phyloP scores from a whole-genome alignment of 441 rosid species.

The Hura crepitans region DNA sequence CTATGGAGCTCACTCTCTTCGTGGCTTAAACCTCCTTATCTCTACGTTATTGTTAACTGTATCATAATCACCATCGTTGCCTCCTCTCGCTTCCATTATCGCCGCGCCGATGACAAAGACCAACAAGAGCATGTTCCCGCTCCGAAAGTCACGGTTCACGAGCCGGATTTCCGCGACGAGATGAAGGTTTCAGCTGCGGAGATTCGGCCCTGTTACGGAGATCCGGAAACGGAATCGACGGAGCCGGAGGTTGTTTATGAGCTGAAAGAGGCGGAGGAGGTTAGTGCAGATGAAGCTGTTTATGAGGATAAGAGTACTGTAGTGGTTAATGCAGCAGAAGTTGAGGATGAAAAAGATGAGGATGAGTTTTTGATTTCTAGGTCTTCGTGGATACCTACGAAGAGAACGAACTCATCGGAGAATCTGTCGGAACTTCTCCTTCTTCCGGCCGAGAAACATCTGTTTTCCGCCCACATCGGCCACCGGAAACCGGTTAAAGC shows the following conservation, averaged over 20 bases:
- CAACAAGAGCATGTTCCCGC: conserved; percentile 13
- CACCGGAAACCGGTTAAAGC: conserved; percentile 52
- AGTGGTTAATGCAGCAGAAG: conserved; percentile 16
- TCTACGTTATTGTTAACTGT: conserved; percentile 55
- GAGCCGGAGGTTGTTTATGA: conserved; percentile 12
- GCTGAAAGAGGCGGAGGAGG: conserved; percentile 9
- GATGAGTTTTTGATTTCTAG: conserved; percentile 35
- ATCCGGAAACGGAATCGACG: conserved; percentile 10
- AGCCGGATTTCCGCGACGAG: conserved; percentile 21
- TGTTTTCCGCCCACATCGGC: conserved; percentile 48
- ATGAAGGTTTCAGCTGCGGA: conserved; percentile 14
- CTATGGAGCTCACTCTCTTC: conserved; percentile 44
- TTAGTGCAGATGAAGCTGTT: not conserved
- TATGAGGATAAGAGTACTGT: conserved; percentile 37
- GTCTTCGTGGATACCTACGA: conserved; percentile 35
- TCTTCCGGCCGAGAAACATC: conserved; percentile 45
- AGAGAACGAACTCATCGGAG: conserved; percentile 33
- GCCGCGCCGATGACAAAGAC: conserved; percentile 14
- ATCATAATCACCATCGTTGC: conserved; percentile 67
- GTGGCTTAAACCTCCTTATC: conserved; percentile 72
- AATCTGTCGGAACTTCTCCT: conserved; percentile 31
- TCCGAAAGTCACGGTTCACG: conserved; percentile 9
- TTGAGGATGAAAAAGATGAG: conserved; percentile 10
- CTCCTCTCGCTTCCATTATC: conserved; percentile 41
- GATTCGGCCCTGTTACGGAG: not conserved